phyloP scores from a whole-genome alignment of 169 alveolate species.

The Perkinsus marinus region DNA sequence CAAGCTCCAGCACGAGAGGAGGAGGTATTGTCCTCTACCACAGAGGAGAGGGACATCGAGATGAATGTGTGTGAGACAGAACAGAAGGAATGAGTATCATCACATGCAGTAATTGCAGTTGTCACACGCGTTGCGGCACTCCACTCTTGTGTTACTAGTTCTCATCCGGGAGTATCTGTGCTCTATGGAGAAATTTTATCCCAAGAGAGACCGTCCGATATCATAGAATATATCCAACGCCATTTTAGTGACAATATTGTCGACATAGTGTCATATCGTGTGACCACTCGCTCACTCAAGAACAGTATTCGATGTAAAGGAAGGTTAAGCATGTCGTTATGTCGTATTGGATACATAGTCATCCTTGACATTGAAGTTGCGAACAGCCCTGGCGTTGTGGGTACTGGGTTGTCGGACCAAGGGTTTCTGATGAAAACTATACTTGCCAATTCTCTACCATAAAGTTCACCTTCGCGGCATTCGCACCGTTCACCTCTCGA shows the following conservation, averaged over 20 bases:
- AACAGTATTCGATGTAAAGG: not conserved
- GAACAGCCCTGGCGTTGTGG: not conserved
- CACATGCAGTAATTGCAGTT: not conserved
- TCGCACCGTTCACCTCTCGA: not conserved
- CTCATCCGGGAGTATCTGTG: too few relatives aligned
- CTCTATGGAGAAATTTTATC: too few relatives aligned
- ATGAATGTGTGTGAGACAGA: not conserved
- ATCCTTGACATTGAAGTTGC: not conserved
- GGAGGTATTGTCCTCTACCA: not conserved
- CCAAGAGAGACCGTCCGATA: too few relatives aligned
- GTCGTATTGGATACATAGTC: not conserved
- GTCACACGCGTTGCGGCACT: too few relatives aligned
- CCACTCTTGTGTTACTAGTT: too few relatives aligned
- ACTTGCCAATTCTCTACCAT: not conserved
- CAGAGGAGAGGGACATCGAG: not conserved
- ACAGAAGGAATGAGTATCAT: not conserved
- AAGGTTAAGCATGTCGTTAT: not conserved
- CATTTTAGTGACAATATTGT: too few relatives aligned
- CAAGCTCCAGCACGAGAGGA: not conserved
- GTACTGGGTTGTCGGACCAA: not conserved
- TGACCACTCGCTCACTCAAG: too few relatives aligned
- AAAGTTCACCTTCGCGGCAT: not conserved
- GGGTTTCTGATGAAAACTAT: not conserved
- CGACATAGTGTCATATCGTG: too few relatives aligned
- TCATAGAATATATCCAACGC: too few relatives aligned